Evolutionary conservation across 805 yeast genomes (phyloP).

Genomic region (Saccharomycopsis javanensis): DNA sequence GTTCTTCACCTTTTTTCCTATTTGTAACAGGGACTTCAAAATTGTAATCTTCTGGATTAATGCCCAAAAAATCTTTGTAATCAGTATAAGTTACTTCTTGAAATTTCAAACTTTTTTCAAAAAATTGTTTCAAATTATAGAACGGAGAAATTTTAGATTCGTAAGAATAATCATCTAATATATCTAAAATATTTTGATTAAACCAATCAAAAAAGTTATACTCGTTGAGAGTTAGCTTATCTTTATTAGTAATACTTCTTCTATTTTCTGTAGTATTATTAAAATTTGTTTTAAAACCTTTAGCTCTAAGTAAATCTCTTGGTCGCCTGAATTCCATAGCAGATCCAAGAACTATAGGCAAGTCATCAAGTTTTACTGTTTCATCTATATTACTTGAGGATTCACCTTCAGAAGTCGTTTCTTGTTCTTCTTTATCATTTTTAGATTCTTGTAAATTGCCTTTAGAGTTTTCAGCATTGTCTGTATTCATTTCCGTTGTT

Average conservation of each 20-base stretch:
- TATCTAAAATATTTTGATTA: slow-evolving; percentile 25
- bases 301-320: slow-evolving; percentile 34
- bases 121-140: slow-evolving; percentile 47
- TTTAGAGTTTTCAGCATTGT: background rate
- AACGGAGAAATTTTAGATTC: slow-evolving; percentile 38
- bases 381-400: background rate
- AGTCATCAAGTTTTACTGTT: background rate
- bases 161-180: slow-evolving; percentile 31
- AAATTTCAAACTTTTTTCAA: slow-evolving; percentile 43
- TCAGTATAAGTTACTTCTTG: slow-evolving; percentile 18
- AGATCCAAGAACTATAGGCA: slow-evolving; percentile 39
- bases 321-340: slow-evolving; percentile 37
- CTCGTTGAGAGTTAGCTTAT: slow-evolving; percentile 28
- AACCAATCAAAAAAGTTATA: slow-evolving; percentile 40
- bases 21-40: background rate
- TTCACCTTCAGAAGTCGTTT: background rate
- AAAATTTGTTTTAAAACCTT: slow-evolving; percentile 43
- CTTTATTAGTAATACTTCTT: slow-evolving; percentile 29
- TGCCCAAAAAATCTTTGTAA: slow-evolving; percentile 8
- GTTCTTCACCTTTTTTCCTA: background rate
- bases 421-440: background rate
- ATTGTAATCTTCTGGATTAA: slow-evolving; percentile 8
- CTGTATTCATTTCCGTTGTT: background rate
- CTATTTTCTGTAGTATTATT: slow-evolving; percentile 39
- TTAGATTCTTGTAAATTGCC: background rate